Conservation (phyloP, 2,329 filamentous ascomycete species). For the Fusarium hainanense region DNA sequence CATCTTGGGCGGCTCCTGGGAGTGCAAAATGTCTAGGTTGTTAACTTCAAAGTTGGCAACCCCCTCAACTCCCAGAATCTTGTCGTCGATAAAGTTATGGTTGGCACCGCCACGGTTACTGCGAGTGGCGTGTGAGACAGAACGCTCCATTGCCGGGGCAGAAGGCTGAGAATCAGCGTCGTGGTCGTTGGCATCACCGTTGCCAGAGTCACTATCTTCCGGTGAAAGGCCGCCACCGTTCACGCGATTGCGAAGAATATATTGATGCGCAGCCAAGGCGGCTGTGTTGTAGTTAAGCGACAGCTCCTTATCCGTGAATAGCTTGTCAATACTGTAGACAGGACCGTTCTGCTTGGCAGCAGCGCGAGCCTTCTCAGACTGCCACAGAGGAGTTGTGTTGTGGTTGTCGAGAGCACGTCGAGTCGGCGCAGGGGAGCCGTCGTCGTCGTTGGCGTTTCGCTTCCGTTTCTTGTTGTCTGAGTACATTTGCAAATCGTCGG, state of each 20-base stretch:
- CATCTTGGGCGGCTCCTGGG: constrained; percentile 67
- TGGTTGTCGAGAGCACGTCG: constrained; percentile 66
- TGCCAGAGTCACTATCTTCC: constrained; percentile 65
- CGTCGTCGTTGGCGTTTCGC: constrained; percentile 68
- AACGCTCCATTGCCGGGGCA: constrained; percentile 70
- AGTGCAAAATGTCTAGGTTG: constrained; percentile 67
- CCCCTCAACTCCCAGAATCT: constrained; percentile 68
- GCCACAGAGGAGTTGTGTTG: constrained; percentile 71
- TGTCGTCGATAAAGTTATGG: constrained; percentile 68
- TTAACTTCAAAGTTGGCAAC: constrained; percentile 68
- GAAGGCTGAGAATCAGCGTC: constrained; percentile 60
- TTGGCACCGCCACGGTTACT: constrained; percentile 66
- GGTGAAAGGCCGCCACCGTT: constrained; percentile 63
- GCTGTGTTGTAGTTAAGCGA: constrained; percentile 73
- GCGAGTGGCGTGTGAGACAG: constrained; percentile 71
- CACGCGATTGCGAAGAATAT: constrained; percentile 67
- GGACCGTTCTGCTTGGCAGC: constrained; percentile 67
- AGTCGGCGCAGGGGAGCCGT: constrained; percentile 70
- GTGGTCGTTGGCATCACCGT: constrained; percentile 62
- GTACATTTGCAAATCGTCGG: constrained; percentile 67
- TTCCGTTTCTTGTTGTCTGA: constrained; percentile 72
- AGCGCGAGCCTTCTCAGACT: constrained; percentile 67
- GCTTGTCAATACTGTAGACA: constrained; percentile 74
- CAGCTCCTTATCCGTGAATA: constrained; percentile 77
- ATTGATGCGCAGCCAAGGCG: constrained; percentile 70